A percentile compares a stretch with the other conserved stretches of the same genome.
phyloP scores from a whole-genome alignment of 2,329 filamentous ascomycete species.

The Colletotrichum ledebouriae region DNA sequence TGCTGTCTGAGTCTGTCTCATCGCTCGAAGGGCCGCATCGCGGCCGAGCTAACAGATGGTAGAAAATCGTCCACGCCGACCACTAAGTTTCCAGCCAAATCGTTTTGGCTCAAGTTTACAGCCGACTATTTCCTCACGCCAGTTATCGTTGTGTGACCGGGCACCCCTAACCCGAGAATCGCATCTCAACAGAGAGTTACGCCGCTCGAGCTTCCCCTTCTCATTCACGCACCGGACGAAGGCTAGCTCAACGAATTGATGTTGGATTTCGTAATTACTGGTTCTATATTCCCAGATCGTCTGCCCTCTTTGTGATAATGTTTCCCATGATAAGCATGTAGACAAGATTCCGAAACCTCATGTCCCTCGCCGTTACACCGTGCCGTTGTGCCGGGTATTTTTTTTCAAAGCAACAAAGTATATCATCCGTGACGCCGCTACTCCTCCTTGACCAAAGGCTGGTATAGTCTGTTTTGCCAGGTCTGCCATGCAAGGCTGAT shows the following conservation, averaged over 20 bases:
- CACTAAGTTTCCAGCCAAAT: slow-evolving; percentile 1
- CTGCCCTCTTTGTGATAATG: slow-evolving; percentile 19
- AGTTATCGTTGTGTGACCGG: too few species aligned
- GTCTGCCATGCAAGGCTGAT: slow-evolving; percentile 1
- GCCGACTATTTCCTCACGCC: neutral
- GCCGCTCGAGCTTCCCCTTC: neutral
- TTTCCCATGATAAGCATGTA: slow-evolving; percentile 17
- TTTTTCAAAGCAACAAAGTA: slow-evolving; percentile 17
- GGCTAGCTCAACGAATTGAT: neutral
- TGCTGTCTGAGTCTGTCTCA: neutral
- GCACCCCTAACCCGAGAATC: too few species aligned
- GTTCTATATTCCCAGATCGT: slow-evolving; percentile 29
- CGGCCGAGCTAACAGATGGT: neutral
- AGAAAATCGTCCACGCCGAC: slow-evolving; percentile 1
- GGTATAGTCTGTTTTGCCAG: slow-evolving; percentile 10
- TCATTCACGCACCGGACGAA: too few species aligned
- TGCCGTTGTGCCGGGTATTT: slow-evolving; percentile 36
- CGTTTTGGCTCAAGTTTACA: neutral
- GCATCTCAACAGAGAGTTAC: too few species aligned
- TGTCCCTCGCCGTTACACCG: slow-evolving; percentile 17
- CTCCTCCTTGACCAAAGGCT: neutral
- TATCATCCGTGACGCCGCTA: slow-evolving; percentile 29
- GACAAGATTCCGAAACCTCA: slow-evolving; percentile 22
- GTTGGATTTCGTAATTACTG: slow-evolving; percentile 21
- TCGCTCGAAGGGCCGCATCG: neutral